Evolutionary conservation across 2,329 filamentous ascomycete species (phyloP), one percentile per base, ranked within the genome.

Genomic region (Beauveria scarabaeidicola): DNA sequence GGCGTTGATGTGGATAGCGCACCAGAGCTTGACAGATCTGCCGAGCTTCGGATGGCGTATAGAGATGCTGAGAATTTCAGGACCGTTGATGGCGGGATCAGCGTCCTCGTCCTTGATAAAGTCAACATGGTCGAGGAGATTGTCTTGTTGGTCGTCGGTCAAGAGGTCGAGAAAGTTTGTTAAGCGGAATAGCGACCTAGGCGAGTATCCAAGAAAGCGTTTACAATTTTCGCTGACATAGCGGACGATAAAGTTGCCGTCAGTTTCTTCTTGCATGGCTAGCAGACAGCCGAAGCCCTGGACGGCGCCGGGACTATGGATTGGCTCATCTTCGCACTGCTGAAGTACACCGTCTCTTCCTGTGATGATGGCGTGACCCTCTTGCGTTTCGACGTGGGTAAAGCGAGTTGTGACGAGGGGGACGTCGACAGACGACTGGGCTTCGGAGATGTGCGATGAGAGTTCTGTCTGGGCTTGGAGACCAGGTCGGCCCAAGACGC

Each of bases 321-420:
- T 96, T 0, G 91, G 91, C 67, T 96, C 91, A 67, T 96, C 91
- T 71, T 96, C 91, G 68, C 91, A 96, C 56, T 85, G 82, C 69
- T 95, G 89, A 48, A 94, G 74, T 1, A 80, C 83, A 2, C 85
- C 87, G 57, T 90, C 85, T 59, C 88, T 81, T 6, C 91, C 91
- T 1, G 90, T 94, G 58, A 96, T 89, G 32, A 96, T 82, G 27
- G 88, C 85, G 73, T 96, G 90, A 0, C 91, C 91, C 17, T 85
- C 88, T 2, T 89, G 84, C 0, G 89, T 91, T 27, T 87, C 76
- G 4, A 89, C 78, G 68, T 96, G 90, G 65, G 86, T 88, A 73
- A 95, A 96, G 2, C 91, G 86, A 25, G 85, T 79, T 1, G 89
- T 90, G 2, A 91, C 69, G 27, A 89, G 75, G 1, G 73, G 67